These are phyloP conservation scores for Salix caprea DNA, from an alignment of 345 rosid species.

Conservation along the genomic window DNA sequence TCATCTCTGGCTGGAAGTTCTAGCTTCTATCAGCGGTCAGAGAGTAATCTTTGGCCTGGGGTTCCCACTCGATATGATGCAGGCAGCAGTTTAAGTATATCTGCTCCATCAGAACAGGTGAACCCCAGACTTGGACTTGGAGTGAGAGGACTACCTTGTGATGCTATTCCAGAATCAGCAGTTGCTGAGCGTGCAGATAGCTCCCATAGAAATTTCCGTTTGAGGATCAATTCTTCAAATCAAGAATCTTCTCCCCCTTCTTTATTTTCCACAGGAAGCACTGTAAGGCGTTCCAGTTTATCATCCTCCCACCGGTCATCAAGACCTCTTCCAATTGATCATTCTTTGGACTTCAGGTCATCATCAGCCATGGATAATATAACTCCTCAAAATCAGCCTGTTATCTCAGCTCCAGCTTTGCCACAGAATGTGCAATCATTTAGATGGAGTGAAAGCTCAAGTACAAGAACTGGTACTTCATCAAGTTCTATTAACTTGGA, in stretches of 20 bases:
- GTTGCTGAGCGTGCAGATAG: constrained; percentile 35
- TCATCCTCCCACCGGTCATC: constrained; percentile 42
- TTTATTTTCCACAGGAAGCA: constrained; percentile 44
- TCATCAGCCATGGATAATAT: constrained; percentile 31
- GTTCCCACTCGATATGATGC: constrained; percentile 30
- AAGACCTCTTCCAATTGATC: constrained; percentile 42
- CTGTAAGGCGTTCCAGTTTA: constrained; percentile 36
- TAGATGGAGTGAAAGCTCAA: constrained; percentile 52
- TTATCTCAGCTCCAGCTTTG: constrained; percentile 42
- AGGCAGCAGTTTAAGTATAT: constrained; percentile 35
- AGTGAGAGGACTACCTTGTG: constrained; percentile 39
- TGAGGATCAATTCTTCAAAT: constrained; percentile 49
- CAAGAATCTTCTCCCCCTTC: constrained; percentile 39
- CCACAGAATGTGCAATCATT: constrained; percentile 48
- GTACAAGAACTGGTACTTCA: constrained; percentile 37
- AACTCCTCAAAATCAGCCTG: constrained; percentile 33
- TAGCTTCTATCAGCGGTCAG: constrained; percentile 51
- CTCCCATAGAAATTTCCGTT: constrained; percentile 54
- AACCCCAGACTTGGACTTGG: constrained; percentile 46
- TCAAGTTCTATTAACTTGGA: constrained; percentile 34
- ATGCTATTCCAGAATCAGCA: constrained; percentile 31
- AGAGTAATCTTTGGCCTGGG: constrained; percentile 44
- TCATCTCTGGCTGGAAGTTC: constrained; percentile 53
- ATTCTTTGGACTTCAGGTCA: constrained; percentile 40
- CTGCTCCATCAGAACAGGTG: constrained; percentile 38